Evolutionary conservation across 768 basidiomycete species (phyloP).

Genomic region (button mushroom (Agaricus bisporus)): DNA sequence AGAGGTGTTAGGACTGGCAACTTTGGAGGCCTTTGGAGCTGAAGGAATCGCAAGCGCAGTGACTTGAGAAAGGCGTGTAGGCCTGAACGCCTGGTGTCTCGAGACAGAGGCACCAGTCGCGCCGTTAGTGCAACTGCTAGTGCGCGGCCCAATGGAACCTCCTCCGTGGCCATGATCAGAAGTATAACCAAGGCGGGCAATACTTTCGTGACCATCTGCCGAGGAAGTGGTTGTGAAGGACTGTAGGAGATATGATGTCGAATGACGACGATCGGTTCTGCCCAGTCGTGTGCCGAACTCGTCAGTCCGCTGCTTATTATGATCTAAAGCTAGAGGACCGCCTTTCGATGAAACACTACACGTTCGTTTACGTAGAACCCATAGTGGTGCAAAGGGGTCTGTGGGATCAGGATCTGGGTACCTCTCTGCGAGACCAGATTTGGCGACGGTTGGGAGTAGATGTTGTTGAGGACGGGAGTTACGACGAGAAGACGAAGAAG

Average conservation of each 20-base stretch:
- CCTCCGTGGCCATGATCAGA: conserved; percentile 8
- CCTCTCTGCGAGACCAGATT: conserved; percentile 39
- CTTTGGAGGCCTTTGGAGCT: neutral
- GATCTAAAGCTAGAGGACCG: conserved; percentile 7
- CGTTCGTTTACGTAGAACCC: conserved; percentile 55
- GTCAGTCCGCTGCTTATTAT: neutral
- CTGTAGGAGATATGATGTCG: conserved; percentile 5
- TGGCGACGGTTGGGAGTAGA: neutral
- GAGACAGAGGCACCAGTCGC: neutral
- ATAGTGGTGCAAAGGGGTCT: conserved; percentile 68
- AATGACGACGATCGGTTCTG: conserved; percentile 4
- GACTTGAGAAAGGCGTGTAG: conserved; percentile 7
- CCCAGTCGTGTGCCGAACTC: conserved; percentile 1
- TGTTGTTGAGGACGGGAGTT: neutral
- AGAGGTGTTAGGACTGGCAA: neutral
- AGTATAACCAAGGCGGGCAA: neutral
- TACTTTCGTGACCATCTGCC: neutral
- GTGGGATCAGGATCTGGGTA: conserved; percentile 64
- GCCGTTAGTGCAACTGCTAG: neutral
- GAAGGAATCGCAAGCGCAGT: neutral
- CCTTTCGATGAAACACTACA: conserved; percentile 32
- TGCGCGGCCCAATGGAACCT: neutral
- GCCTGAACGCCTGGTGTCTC: conserved; percentile 1
- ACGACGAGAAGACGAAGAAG: neutral
- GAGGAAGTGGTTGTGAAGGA: neutral